phyloP scores from a whole-genome alignment of 148 eudicot species.

The Spergularia bocconei region DNA sequence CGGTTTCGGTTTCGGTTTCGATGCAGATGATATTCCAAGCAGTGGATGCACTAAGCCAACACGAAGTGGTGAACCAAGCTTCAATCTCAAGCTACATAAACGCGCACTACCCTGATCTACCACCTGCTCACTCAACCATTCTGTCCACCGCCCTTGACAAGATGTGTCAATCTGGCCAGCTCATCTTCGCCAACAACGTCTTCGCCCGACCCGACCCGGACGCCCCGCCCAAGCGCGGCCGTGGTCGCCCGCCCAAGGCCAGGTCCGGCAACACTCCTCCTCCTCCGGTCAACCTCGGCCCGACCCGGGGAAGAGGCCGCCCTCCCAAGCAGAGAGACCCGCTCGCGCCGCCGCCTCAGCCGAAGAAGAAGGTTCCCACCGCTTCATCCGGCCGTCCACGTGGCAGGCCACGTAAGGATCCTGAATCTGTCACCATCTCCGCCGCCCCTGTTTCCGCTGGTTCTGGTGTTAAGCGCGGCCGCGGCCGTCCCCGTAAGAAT shows the following conservation, averaged over 20 bases:
- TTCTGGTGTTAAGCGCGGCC: background rate
- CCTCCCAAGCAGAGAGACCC: background rate
- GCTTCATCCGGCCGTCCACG: background rate
- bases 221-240: background rate
- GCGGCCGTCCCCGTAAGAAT: background rate
- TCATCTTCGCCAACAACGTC: background rate
- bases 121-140: background rate
- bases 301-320: background rate
- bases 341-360: background rate
- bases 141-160: background rate
- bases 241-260: background rate
- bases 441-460: background rate
- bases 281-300: background rate
- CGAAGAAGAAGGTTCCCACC: background rate
- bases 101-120: background rate
- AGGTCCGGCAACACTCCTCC: background rate
- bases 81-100: background rate
- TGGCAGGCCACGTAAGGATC: conserved; percentile 6
- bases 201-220: background rate
- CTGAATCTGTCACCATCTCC: background rate
- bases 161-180: background rate
- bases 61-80: background rate
- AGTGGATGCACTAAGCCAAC: background rate
- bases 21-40: background rate
- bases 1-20: too few relatives aligned